phyloP scores from a whole-genome alignment of 495 filamentous ascomycete species.

The Aspergillus nanangensis region DNA sequence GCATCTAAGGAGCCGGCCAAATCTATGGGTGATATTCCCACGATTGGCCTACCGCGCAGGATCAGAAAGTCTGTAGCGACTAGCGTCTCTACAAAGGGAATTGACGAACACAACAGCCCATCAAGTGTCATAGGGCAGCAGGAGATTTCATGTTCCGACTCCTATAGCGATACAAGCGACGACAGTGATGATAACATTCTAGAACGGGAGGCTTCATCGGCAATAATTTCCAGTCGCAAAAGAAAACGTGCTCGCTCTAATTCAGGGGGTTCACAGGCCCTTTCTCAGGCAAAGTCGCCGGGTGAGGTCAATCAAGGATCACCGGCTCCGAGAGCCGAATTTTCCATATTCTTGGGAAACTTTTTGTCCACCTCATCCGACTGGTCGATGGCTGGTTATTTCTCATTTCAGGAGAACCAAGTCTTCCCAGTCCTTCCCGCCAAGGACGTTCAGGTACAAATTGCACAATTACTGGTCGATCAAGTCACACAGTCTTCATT shows the following conservation, averaged over 20 bases:
- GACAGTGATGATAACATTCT: constrained; percentile 26
- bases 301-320: constrained; percentile 18
- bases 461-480: constrained; percentile 46
- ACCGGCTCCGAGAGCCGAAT: constrained; percentile 19
- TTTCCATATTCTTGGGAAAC: constrained; percentile 38
- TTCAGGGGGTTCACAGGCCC: constrained; percentile 23
- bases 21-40: constrained; percentile 30
- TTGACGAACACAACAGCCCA: constrained; percentile 9
- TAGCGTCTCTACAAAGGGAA: background rate
- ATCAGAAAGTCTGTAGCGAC: constrained; percentile 6
- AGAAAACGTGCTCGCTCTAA: constrained; percentile 38
- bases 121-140: background rate
- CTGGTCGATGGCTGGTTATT: constrained; percentile 40
- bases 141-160: constrained; percentile 19
- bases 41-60: constrained; percentile 34
- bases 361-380: constrained; percentile 44
- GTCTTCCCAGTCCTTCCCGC: constrained; percentile 27
- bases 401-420: constrained; percentile 31
- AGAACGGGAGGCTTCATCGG: constrained; percentile 18
- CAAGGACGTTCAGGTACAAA: constrained; percentile 36
- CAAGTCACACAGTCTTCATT: constrained; percentile 47
- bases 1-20: constrained; percentile 4
- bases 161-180: constrained; percentile 28
- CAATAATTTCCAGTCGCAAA: constrained; percentile 25
- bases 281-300: constrained; percentile 26